Conservation (phyloP, 139 green algal genomes). For the Chlamydomonas asymmetrica region DNA sequence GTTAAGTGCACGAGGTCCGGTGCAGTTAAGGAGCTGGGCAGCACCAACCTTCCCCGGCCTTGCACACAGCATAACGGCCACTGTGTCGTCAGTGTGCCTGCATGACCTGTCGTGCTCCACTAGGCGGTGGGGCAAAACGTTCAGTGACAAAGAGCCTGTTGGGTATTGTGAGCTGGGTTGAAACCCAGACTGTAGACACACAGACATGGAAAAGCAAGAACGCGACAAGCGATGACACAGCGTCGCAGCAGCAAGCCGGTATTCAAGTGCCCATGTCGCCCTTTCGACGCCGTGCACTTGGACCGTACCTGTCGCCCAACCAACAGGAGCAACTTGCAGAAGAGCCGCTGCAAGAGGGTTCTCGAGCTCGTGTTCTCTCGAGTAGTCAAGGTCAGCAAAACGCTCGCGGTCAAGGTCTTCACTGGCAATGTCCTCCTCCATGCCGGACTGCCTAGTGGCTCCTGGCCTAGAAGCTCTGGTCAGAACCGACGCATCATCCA, state of each 20-base stretch:
- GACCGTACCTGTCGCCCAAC: background rate
- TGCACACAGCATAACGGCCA: background rate
- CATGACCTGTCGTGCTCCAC: background rate
- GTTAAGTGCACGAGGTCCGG: no score
- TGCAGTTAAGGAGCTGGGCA: no score
- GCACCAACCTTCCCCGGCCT: no score
- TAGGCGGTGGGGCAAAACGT: background rate
- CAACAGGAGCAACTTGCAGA: background rate
- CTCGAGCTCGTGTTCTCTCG: conserved; percentile 15
- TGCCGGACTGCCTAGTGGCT: background rate
- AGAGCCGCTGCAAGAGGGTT: background rate
- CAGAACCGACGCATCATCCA: conserved; percentile 6
- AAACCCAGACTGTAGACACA: background rate
- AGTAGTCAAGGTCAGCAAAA: conserved; percentile 22
- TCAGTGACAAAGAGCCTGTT: background rate
- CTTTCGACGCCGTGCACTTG: background rate
- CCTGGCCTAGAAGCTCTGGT: background rate
- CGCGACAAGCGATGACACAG: no score
- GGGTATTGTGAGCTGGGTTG: background rate
- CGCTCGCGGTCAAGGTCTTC: conserved; percentile 24
- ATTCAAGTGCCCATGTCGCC: background rate
- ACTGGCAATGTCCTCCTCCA: background rate
- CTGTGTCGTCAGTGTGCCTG: background rate
- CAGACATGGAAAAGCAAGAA: background rate
- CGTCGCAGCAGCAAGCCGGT: background rate